Conservation (phyloP, 306 rosid genomes). For the Cyamopsis tetragonoloba region DNA sequence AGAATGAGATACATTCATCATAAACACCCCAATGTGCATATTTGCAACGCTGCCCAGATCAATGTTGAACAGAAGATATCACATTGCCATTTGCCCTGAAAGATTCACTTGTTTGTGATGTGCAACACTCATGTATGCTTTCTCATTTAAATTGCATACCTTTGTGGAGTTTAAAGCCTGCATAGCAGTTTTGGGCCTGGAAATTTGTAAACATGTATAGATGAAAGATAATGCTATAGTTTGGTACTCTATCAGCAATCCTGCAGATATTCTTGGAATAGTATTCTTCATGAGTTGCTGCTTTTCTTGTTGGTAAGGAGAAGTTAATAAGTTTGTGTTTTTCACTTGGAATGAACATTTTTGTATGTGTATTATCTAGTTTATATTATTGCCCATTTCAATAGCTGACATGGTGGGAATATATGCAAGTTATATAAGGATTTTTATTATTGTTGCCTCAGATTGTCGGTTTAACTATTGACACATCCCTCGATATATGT, state of each 20-base stretch:
- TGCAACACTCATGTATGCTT: constrained; percentile 40
- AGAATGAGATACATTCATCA: constrained; percentile 34
- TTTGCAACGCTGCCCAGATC: constrained; percentile 50
- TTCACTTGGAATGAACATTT: constrained; percentile 35
- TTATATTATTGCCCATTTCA: constrained; percentile 24
- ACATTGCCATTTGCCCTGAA: constrained; percentile 47
- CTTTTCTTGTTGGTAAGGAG: constrained; percentile 89
- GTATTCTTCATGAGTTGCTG: constrained; percentile 92
- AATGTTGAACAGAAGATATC: constrained; percentile 48
- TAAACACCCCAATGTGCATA: constrained; percentile 43
- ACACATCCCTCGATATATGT: constrained; percentile 23
- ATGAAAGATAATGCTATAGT: constrained; percentile 59
- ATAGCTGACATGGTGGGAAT: constrained; percentile 43
- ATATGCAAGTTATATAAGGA: constrained; percentile 36
- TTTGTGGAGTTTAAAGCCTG: constrained; percentile 59
- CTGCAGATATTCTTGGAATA: constrained; percentile 76
- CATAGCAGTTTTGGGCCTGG: constrained; percentile 61
- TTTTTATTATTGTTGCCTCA: constrained; percentile 39
- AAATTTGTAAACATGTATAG: constrained; percentile 58
- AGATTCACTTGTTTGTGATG: constrained; percentile 54
- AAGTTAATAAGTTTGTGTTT: constrained; percentile 45
- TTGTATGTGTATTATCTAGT: constrained; percentile 23
- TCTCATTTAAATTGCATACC: constrained; percentile 40
- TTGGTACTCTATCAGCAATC: constrained; percentile 74
- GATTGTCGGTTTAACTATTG: constrained; percentile 54